Conservation (phyloP, 2,329 filamentous ascomycete species). For the Fusarium miscanthi region DNA sequence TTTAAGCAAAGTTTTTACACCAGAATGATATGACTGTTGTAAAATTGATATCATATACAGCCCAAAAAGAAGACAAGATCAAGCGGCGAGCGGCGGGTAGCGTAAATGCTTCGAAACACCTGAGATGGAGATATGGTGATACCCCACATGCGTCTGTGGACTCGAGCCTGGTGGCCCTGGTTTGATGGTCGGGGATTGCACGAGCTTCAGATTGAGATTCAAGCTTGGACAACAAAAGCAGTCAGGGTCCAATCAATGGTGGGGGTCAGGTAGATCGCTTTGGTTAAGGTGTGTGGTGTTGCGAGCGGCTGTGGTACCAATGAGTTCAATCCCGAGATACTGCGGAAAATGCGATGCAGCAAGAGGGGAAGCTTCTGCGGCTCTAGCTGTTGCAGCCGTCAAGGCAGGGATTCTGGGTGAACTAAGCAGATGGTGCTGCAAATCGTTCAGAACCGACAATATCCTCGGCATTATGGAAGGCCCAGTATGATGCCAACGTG, state of each 20-base stretch:
- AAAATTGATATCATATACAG: constrained; percentile 13
- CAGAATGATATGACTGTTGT: not conserved
- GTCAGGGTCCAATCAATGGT: constrained; percentile 32
- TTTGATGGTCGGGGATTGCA: constrained; percentile 30
- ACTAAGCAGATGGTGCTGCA: constrained; percentile 12
- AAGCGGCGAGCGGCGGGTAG: constrained; percentile 31
- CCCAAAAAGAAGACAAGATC: constrained; percentile 8
- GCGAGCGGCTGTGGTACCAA: constrained; percentile 18
- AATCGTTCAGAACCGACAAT: constrained; percentile 24
- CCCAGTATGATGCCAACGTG: constrained; percentile 42
- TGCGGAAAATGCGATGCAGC: constrained; percentile 27
- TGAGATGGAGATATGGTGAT: constrained; percentile 18
- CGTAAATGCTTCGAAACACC: constrained; percentile 20
- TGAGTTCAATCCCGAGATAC: constrained; percentile 31
- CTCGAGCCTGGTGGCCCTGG: constrained; percentile 27
- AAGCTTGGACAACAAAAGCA: constrained; percentile 28
- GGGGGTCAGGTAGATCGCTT: constrained; percentile 26
- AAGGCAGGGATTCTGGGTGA: constrained; percentile 37
- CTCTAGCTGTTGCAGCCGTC: constrained; percentile 41
- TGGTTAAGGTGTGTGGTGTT: constrained; percentile 23
- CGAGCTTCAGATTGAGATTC: constrained; percentile 30
- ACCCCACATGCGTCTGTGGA: constrained; percentile 41
- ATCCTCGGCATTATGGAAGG: constrained; percentile 47
- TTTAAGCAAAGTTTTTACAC: not conserved
- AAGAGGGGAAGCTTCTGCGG: constrained; percentile 38